Evolutionary conservation across 2,329 filamentous ascomycete species (phyloP).

Genomic region (Ascochyta koolunga): DNA sequence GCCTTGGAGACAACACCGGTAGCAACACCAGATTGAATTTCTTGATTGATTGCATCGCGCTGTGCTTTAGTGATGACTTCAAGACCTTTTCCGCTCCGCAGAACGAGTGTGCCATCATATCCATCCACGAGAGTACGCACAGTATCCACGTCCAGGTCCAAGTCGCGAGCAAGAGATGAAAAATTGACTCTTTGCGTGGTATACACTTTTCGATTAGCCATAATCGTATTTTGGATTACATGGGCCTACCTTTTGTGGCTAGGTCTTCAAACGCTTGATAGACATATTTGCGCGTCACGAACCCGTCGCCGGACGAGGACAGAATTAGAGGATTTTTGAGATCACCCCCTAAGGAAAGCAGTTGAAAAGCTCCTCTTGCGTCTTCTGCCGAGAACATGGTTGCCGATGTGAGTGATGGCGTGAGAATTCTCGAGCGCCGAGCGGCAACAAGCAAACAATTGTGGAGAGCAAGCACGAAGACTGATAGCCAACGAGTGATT

Average conservation of each 20-base stretch:
- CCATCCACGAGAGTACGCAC: constrained; percentile 29
- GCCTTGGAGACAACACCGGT: constrained; percentile 24
- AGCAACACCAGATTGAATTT: constrained; percentile 15
- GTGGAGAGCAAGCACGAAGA: not conserved
- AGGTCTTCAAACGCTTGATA: constrained; percentile 26
- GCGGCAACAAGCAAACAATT: not conserved
- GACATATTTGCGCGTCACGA: constrained; percentile 33
- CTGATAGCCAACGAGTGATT: not conserved
- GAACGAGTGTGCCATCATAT: constrained; percentile 20
- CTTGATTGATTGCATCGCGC: constrained; percentile 22
- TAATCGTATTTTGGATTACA: too few species aligned
- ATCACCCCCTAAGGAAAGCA: constrained; percentile 25
- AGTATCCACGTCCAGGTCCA: constrained; percentile 30
- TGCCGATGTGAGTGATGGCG: not conserved
- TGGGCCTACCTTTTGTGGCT: constrained; percentile 22
- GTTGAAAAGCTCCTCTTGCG: constrained; percentile 32
- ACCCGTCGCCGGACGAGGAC: constrained; percentile 30
- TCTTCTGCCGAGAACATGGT: constrained; percentile 46
- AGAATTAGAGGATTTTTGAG: constrained; percentile 26
- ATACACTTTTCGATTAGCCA: constrained; percentile 12
- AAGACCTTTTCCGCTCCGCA: constrained; percentile 33
- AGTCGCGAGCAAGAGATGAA: constrained; percentile 18
- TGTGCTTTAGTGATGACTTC: constrained; percentile 34
- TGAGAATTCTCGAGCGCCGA: not conserved
- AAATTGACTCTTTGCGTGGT: constrained; percentile 24